Evolutionary conservation across 2,329 filamentous ascomycete genomes (phyloP), one percentile per base, ranked within the genome.

Genomic region (Aureobasidium sp.): DNA sequence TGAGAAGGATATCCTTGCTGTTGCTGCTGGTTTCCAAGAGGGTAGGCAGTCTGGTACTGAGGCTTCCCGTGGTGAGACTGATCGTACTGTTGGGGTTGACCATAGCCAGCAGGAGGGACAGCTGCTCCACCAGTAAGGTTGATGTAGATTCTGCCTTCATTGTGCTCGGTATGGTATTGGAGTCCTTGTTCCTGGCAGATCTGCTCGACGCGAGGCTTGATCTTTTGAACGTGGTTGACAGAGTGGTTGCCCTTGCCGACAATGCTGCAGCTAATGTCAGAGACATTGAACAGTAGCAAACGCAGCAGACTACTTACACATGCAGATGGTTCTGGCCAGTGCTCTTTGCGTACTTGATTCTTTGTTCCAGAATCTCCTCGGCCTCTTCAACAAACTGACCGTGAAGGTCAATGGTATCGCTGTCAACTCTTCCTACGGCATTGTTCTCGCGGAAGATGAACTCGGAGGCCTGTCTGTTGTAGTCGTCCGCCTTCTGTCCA

Each of bases 391-490:
- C 92, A 70, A 88, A 97, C 72, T 95, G 89, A 2, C 94, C 94
- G 74, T 99, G 94, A 52, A 99, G 81, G 76, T 99, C 94, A 69
- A 99, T 92, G 9, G 89, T 91, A 75, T 97, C 93, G 44, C 80
- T 80, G 17, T 84, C 82, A 10, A 96, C 88, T 64, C 88, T 85
- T 20, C 85, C 89, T 2, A 80, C 75, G 23, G 89, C 87, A 73
- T 97, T 97, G 79, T 97, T 97, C 77, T 93, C 91, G 44, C 91
- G 87, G 79, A 99, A 97, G 73, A 97, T 97, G 75, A 84, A 96
- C 63, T 97, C 90, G 64, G 90, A 90, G 1, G 94, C 94, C 75
- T 96, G 91, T 67, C 84, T 86, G 80, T 97, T 97, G 78, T 91
- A 95, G 64, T 87, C 81, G 67, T 95, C 90, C 85, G 95, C 94